Base-by-base conservation (phyloP, 2,329 filamentous ascomycete species). In the Exophiala phaeomuriformis region DNA sequence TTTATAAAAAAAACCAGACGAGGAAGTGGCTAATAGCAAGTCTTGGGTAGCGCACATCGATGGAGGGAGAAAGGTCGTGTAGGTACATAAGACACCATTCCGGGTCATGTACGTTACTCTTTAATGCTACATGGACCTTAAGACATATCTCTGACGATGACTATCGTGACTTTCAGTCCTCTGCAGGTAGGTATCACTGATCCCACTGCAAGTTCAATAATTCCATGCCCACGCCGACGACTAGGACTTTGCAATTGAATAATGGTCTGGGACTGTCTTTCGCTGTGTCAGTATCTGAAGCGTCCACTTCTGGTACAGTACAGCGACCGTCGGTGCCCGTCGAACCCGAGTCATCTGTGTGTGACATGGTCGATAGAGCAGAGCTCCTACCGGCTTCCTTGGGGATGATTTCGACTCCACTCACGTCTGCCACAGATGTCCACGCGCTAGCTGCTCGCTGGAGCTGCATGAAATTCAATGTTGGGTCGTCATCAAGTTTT, bases 401-500 rank as follows among this genome's bases (percentile, higher is more conserved):
- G 32, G 45, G 30, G 2, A 58, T 33, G 27, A 64, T 19, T 7
- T 51, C 59, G 12, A 63, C 8, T 7, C 46, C 52, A 52, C 61
- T 62, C 2, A 60, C 56, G 46, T 63, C 61, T 3, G 61, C 61
- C 9, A 63, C 61, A 42, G 51, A 51, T 10, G 61, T 63, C 55
- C 60, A 63, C 8, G 35, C 40, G 37, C 53, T 51, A 12, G 50
- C 33, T 5, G 59, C 9, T 27, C 52, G 49, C 32, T 51, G 6
- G 8, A 63, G 49, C 33, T 57, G 51, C 8, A 63, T 37, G 5
- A 29, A 44, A 9, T 56, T 5, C 5, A 5, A 28, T 5, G 9
- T 28, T 41, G 39, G 39, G 39, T 41, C 39, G 5, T 41, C 12
- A 5, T 6, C 41, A 1, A 56, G 48, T 6, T 55, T 32, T 36